These are phyloP conservation scores for Striga hermonthica DNA, from an alignment of 305 asterid species.

Conservation along the genomic window DNA sequence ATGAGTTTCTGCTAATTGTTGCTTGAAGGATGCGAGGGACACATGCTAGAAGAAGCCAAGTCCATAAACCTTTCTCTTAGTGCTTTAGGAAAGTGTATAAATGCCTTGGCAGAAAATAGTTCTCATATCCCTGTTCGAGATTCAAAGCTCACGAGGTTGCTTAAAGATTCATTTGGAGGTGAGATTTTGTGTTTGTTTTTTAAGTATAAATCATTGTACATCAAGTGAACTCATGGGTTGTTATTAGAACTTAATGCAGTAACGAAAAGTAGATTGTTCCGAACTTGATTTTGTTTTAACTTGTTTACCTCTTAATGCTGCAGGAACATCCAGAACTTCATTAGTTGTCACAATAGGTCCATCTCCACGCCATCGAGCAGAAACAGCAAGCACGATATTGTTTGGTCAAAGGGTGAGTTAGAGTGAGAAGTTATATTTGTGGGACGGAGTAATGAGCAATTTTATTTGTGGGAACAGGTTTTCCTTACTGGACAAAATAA, in stretches of 20 bases:
- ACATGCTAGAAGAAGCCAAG: conserved; percentile 94
- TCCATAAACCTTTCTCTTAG: conserved; percentile 95
- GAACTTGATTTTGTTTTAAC: conserved; percentile 31
- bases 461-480: conserved; percentile 17
- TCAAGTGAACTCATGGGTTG: conserved; percentile 12
- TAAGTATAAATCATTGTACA: conserved; percentile 19
- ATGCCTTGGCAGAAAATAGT: conserved; percentile 98
- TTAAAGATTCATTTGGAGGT: conserved; percentile 99
- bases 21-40: conserved; percentile 96
- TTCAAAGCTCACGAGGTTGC: conserved; percentile 94
- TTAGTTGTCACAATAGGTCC: conserved; percentile 94
- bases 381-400: conserved; percentile 89
- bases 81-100: conserved; percentile 97
- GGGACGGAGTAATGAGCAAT: conserved; percentile 13
- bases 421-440: conserved; percentile 17
- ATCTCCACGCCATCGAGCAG: conserved; percentile 99
- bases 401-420: conserved; percentile 97
- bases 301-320: conserved; percentile 35
- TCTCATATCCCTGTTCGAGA: conserved; percentile 98
- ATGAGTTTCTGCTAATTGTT: conserved; percentile 32
- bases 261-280: conserved; percentile 23
- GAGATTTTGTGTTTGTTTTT: conserved; percentile 34
- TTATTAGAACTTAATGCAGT: conserved; percentile 19
- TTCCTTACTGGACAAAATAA: conserved; percentile 9
- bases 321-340: conserved; percentile 99